Evolutionary conservation across 2,329 filamentous ascomycete genomes (phyloP).

Genomic region (Aspergillus proliferans): DNA sequence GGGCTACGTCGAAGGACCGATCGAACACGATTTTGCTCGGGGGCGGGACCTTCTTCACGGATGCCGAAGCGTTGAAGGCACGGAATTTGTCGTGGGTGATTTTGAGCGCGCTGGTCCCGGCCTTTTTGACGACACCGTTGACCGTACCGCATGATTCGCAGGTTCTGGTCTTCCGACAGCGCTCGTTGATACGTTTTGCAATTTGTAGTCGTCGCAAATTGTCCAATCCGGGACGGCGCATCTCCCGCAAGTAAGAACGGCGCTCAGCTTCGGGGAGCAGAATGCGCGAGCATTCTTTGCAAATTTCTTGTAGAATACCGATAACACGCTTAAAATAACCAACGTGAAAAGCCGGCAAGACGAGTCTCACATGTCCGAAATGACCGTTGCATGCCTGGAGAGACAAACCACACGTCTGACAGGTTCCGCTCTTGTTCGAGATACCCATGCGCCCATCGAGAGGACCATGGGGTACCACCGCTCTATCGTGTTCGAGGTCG

Average conservation of each 20-base stretch:
- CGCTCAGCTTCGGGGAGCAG: conserved; percentile 76
- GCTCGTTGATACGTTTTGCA: conserved; percentile 79
- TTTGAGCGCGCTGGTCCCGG: conserved; percentile 75
- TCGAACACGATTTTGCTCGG: conserved; percentile 79
- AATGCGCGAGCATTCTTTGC: conserved; percentile 86
- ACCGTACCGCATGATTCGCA: conserved; percentile 75
- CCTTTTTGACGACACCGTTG: conserved; percentile 89
- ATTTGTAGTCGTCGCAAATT: conserved; percentile 78
- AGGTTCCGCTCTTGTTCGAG: conserved; percentile 73
- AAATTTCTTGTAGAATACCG: conserved; percentile 87
- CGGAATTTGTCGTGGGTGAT: conserved; percentile 90
- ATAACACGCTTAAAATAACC: conserved; percentile 94
- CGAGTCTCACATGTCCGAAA: conserved; percentile 87
- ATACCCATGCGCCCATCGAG: conserved; percentile 84
- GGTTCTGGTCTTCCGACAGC: conserved; percentile 77
- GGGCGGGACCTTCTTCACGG: conserved; percentile 75
- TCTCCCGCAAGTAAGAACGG: conserved; percentile 67
- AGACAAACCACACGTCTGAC: conserved; percentile 74
- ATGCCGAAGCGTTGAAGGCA: conserved; percentile 79
- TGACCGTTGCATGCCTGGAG: conserved; percentile 86
- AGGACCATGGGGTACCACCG: conserved; percentile 73
- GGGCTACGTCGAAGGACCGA: conserved; percentile 73
- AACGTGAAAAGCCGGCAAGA: conserved; percentile 89
- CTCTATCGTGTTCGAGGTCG: conserved; percentile 74
- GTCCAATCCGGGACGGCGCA: conserved; percentile 76